These are phyloP conservation scores for Benincasa hispida DNA, from an alignment of 306 rosid species.

Conservation along the genomic window DNA sequence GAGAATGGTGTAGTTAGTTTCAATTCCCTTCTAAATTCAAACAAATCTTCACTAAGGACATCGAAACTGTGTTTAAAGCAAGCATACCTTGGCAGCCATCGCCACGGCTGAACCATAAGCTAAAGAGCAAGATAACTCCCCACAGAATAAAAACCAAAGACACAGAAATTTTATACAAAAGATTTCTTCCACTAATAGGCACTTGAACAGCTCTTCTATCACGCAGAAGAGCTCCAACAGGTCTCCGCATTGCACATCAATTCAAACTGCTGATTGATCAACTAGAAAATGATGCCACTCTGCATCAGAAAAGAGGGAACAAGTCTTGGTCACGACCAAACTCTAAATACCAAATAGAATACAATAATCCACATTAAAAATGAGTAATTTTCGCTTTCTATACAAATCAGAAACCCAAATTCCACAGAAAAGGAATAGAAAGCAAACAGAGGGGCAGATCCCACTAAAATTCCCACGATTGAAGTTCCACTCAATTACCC, in stretches of 20 bases:
- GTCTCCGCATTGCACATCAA: slow-evolving; percentile 51
- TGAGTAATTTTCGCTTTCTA: neutral
- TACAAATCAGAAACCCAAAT: neutral
- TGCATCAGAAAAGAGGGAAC: neutral
- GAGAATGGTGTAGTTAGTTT: neutral
- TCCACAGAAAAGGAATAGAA: neutral
- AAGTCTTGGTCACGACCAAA: neutral
- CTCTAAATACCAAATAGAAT: neutral
- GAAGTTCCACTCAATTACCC: neutral
- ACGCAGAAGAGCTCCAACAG: slow-evolving; percentile 57
- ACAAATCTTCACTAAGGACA: neutral
- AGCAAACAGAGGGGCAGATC: neutral
- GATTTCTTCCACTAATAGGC: slow-evolving; percentile 30
- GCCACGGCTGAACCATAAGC: slow-evolving; percentile 63
- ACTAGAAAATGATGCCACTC: neutral
- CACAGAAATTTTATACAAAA: slow-evolving; percentile 53
- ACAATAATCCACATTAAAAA: neutral
- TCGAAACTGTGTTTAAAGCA: neutral
- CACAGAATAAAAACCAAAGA: slow-evolving; percentile 60
- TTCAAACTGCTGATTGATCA: neutral
- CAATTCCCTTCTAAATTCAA: neutral
- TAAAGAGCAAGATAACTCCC: slow-evolving; percentile 55
- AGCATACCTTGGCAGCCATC: slow-evolving; percentile 49
- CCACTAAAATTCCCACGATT: neutral
- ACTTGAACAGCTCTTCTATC: slow-evolving; percentile 48